Evolutionary conservation across 768 basidiomycete species (phyloP), one percentile per base, ranked within the genome.

Genomic region (Kwoniella sp.): DNA sequence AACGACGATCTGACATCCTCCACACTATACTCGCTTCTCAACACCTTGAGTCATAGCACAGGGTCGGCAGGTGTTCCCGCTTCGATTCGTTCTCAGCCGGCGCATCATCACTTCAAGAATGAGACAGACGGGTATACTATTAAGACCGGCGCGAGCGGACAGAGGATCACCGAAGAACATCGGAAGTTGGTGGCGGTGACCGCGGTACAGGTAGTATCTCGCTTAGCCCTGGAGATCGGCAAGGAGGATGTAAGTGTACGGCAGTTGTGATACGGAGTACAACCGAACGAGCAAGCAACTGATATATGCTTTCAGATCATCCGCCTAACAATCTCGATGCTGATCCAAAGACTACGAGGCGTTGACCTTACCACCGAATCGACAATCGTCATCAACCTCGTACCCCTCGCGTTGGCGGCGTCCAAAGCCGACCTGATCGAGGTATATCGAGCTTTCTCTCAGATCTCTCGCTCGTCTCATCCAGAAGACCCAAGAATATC

Each of bases 11-110:
- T 92, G 37, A 85, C 90, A 76, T 88, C 93, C 86, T 97, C 94
- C 2, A 91, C 93, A 69, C 89, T 97, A 87, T 97, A 98, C 79
- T 96, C 95, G 4, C 85, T 98, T 13, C 84, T 98, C 64, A 97
- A 98, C 77, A 90, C 90, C 77, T 88, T 97, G 63, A 87, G 66
- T 19, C 70, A 73, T 15, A 69, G 66, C 9, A 51, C 60, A 15
- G 72, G 70, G 5, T 55, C 69, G 24, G 58, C 37, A 12, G 57
- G 60, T 22, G 67, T 67, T 25, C 58, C 33, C 8, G 57, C 50
- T 9, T 65, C 71, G 0, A 51, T 60, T 26, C 69, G 62, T 17
- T 71, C 68, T 3, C 44, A 36, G 6, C 60, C 55, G 17, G 12
- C 50, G 13, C 60, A 56, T 40, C 40, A 61, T 12, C 53, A 55